Base-by-base conservation (phyloP, 2,329 filamentous ascomycete species). In the Fusarium sp. region DNA sequence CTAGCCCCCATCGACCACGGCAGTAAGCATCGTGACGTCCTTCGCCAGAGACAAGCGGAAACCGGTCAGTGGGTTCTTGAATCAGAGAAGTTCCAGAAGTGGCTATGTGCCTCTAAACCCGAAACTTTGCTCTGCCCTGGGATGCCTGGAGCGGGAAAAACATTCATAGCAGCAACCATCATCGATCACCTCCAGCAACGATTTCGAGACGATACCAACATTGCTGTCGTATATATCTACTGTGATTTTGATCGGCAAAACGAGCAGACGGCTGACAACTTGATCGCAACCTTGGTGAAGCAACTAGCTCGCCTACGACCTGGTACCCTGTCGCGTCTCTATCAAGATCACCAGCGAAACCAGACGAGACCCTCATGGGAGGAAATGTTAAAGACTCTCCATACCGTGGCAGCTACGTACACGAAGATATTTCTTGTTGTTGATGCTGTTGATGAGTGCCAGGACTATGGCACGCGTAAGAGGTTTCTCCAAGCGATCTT, bases 111-210 rank as follows among this genome's bases (percentile, higher is more conserved):
- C 6, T 6, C 8, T 11, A 1, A 18, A 5, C 2, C 32, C 1
- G 16, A 40, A 8, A 62, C 52, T 7, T 11, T 57, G 10, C 38
- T 62, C 34, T 59, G 55, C 9, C 47, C 32, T 2, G 56, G 61
- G 0, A 64, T 64, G 3, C 61, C 49, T 5, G 61, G 56, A 6
- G 61, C 61, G 1, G 61, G 61, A 2, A 64, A 64, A 16, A 64
- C 61, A 1, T 38, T 64, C 3, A 18, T 64, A 7, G n/a, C 55
- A n/a, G 44, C 61, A 6, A 38, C 44, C 2, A 50, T 60, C 6
- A 38, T 64, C 22, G 16, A 59, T 24, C 5, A 45, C 10, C 43
- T 59, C 6, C 14, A n/a, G 4, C 14, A 22, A 14, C 16, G 6
- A 3, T 56, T 27, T 24, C 8, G 4, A 4, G 38, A 50, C 1